Base-by-base conservation (phyloP, 495 filamentous ascomycete genomes). In the Daldinia loculata region DNA sequence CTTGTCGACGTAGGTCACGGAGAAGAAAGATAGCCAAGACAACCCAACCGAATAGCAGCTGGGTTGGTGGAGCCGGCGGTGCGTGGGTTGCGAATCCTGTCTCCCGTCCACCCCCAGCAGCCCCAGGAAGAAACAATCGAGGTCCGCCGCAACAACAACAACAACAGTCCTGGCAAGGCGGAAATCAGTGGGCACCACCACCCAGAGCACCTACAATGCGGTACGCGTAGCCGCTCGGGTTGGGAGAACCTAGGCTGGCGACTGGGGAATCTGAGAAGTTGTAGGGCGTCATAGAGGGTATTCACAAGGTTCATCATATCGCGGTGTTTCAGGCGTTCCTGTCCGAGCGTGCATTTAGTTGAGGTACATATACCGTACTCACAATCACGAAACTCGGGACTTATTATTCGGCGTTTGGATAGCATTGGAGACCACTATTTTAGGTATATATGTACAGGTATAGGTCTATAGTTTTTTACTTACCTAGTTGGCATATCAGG, bases 1-100 rank as follows among this genome's bases (percentile, higher is more conserved):
- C 85, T 26, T 91, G 87, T 70, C 80, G 88, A 26, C 80, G 84
- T 3, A 74, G 73, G 36, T 26, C 51, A 32, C 74, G 75, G 38
- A 70, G 73, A 56, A 74, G 66, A 22, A 76, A 39, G 66, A 50
- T 74, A 56, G 62, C 70, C 9, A 75, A 66, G 58, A 68, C 65
- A 7, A 34, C 59, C 11, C 68, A 70, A 52, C 65, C 75, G 8
- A 76, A 66, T 30, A 63, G 52, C 29, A 77, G 70, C 14, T 77
- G 75, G 75, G 71, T 70, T 9, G 68, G 68, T 24, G 75, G 75
- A 14, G 67, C 72, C 51, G 56, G 61, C 27, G 65, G 61, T 24
- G 65, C 50, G 6, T 71, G 62, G 62, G 64, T 38, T 3, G 64
- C 58, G 9, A 55, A 48, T 24, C 11, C 39, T 6, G 41, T 65